phyloP scores from a whole-genome alignment of 1,139 yeast species.

The Saccharomycopsis hybrid region DNA sequence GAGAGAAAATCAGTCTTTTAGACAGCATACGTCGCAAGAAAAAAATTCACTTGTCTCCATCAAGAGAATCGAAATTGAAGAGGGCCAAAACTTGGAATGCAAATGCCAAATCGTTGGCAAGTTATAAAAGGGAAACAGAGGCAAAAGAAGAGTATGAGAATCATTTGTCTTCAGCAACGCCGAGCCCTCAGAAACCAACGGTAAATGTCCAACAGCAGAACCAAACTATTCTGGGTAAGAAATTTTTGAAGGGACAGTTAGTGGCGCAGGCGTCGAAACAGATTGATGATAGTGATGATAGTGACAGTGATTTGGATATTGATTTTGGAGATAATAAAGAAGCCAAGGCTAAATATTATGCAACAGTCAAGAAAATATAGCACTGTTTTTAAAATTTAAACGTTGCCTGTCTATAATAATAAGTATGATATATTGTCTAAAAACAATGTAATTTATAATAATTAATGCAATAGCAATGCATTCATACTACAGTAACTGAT shows the following conservation, averaged over 20 bases:
- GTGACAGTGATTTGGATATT: constrained; percentile 36
- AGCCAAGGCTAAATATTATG: too few relatives aligned
- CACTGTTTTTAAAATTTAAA: too few relatives aligned
- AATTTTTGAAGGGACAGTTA: background rate
- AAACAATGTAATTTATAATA: too few relatives aligned
- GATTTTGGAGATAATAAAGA: constrained; percentile 18
- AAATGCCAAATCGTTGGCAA: constrained; percentile 1
- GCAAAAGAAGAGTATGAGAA: constrained; percentile 12
- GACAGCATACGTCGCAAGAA: constrained; percentile 13
- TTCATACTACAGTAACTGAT: too few relatives aligned
- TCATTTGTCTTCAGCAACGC: constrained; percentile 23
- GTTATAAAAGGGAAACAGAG: constrained; percentile 4
- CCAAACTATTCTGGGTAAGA: background rate
- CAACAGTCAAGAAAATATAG: too few relatives aligned
- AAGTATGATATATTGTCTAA: too few relatives aligned
- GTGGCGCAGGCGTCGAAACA: too few relatives aligned
- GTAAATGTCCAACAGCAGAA: background rate
- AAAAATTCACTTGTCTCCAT: constrained; percentile 23
- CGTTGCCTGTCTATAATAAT: too few relatives aligned
- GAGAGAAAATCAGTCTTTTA: constrained; percentile 26
- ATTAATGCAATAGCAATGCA: too few relatives aligned
- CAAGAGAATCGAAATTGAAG: constrained; percentile 22
- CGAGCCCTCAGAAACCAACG: constrained; percentile 18
- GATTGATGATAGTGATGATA: constrained; percentile 22
- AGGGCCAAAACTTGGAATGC: constrained; percentile 12